These are phyloP conservation scores for Articulospora tetracladia DNA, from an alignment of 495 filamentous ascomycete genomes.

Conservation along the genomic window DNA sequence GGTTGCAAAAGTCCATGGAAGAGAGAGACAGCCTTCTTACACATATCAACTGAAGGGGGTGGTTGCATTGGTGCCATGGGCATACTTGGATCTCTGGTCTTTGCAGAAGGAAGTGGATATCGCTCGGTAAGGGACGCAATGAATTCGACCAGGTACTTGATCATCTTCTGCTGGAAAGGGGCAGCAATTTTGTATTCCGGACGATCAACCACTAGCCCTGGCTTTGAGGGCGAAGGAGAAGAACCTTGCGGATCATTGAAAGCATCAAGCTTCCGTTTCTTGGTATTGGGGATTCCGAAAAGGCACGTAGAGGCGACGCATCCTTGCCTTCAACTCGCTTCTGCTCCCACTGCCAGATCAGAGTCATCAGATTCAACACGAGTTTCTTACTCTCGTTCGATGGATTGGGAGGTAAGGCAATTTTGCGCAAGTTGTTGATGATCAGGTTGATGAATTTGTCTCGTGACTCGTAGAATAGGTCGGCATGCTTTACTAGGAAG, in stretches of 20 bases:
- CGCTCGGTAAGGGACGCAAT: slow-evolving; percentile 85
- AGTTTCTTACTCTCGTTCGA: slow-evolving; percentile 93
- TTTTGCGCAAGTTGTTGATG: slow-evolving; percentile 82
- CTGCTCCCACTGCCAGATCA: slow-evolving; percentile 93
- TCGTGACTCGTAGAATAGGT: slow-evolving; percentile 90
- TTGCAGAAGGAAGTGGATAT: slow-evolving; percentile 68
- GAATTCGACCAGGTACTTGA: slow-evolving; percentile 92
- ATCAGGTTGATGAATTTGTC: slow-evolving; percentile 88
- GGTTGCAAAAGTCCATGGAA: slow-evolving; percentile 85
- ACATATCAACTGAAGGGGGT: slow-evolving; percentile 62
- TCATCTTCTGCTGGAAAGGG: slow-evolving; percentile 65
- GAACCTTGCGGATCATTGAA: slow-evolving; percentile 32
- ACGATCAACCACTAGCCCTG: slow-evolving; percentile 43
- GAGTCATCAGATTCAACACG: slow-evolving; percentile 79
- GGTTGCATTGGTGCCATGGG: slow-evolving; percentile 46
- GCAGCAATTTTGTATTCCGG: slow-evolving; percentile 66
- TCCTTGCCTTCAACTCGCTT: slow-evolving; percentile 59
- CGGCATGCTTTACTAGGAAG: slow-evolving; percentile 87
- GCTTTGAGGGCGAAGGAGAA: slow-evolving; percentile 44
- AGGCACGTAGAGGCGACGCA: slow-evolving; percentile 36
- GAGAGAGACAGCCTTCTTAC: slow-evolving; percentile 76
- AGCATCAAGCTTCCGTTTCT: slow-evolving; percentile 71
- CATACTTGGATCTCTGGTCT: slow-evolving; percentile 49
- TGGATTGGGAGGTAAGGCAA: slow-evolving; percentile 76
- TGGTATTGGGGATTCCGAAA: slow-evolving; percentile 64